These are phyloP conservation scores for Stentor coeruleus DNA, from an alignment of 73 alveolate species.

Conservation along the genomic window DNA sequence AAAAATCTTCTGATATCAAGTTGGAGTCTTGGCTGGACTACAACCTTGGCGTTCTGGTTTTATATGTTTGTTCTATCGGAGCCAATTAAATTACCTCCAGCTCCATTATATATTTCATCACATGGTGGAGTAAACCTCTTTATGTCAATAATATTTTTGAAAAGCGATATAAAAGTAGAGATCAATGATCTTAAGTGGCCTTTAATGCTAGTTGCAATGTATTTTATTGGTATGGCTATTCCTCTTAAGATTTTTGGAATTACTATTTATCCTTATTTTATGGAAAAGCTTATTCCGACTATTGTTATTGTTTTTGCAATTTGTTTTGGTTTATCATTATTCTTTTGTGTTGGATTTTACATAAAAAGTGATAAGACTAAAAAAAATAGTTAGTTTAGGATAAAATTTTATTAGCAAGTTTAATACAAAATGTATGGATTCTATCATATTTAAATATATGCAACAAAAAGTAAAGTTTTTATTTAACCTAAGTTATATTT, in stretches of 20 bases:
- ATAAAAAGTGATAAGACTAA: not conserved
- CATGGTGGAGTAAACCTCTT: not conserved
- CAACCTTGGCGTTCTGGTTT: not conserved
- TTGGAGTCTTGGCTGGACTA: slow-evolving; percentile 8
- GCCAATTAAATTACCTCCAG: not conserved
- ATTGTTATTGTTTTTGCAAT: too few relatives aligned
- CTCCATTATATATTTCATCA: not conserved
- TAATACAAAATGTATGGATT: too few relatives aligned
- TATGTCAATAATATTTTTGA: not conserved
- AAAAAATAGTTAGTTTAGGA: not conserved
- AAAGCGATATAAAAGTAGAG: not conserved
- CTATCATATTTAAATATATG: too few relatives aligned
- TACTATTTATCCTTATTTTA: not conserved
- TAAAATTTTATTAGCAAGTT: too few relatives aligned
- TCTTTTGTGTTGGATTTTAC: not conserved
- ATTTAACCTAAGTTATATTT: too few relatives aligned
- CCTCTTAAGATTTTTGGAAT: not conserved
- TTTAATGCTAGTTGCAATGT: not conserved
- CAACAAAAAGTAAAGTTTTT: too few relatives aligned
- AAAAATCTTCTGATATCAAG: not conserved
- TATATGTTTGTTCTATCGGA: not conserved
- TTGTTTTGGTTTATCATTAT: not conserved
- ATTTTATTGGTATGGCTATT: not conserved
- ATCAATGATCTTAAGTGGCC: not conserved
- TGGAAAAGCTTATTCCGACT: not conserved